Percentiles rank a stretch among this genome's conserved stretches.
These are phyloP conservation scores for Phytophthora pistaciae DNA, from an alignment of 352 stramenopile species.

Conservation along the genomic window DNA sequence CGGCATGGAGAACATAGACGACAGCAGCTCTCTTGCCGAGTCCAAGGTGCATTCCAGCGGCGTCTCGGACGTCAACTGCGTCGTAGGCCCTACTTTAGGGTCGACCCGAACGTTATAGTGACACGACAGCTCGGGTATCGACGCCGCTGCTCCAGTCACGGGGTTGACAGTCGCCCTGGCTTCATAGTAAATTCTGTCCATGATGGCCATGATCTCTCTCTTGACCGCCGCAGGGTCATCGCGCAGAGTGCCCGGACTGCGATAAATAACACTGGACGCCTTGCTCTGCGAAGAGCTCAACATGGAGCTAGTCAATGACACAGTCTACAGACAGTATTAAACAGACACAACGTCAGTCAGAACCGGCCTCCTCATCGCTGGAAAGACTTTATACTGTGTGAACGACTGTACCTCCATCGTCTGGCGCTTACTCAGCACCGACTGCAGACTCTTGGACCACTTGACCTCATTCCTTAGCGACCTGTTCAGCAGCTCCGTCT, in stretches of 20 bases:
- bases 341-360: neutral
- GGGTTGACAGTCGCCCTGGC: slow-evolving; percentile 32
- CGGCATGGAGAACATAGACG: slow-evolving; percentile 27
- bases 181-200: slow-evolving; percentile 42
- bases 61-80: slow-evolving; percentile 35
- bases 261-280: neutral
- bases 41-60: slow-evolving; percentile 37
- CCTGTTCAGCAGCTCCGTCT: slow-evolving; percentile 24
- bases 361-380: neutral
- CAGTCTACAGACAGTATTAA: slow-evolving; percentile 18
- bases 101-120: slow-evolving; percentile 32
- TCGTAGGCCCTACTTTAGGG: slow-evolving; percentile 27
- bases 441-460: slow-evolving; percentile 32
- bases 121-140: slow-evolving; percentile 28
- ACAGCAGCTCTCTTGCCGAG: slow-evolving; percentile 23
- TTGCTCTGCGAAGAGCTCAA: slow-evolving; percentile 16
- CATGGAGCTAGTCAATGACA: slow-evolving; percentile 31
- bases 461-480: slow-evolving; percentile 34
- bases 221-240: slow-evolving; percentile 24
- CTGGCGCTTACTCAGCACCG: slow-evolving; percentile 22
- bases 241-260: slow-evolving; percentile 1
- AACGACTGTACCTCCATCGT: slow-evolving; percentile 26
- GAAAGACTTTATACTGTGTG: neutral
- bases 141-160: slow-evolving; percentile 25
- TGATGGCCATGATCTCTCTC: slow-evolving; percentile 29